Percentiles rank a stretch among this genome's conserved stretches.
phyloP scores from a whole-genome alignment of 2,329 filamentous ascomycete genomes.

The Penicillium corylophilum region DNA sequence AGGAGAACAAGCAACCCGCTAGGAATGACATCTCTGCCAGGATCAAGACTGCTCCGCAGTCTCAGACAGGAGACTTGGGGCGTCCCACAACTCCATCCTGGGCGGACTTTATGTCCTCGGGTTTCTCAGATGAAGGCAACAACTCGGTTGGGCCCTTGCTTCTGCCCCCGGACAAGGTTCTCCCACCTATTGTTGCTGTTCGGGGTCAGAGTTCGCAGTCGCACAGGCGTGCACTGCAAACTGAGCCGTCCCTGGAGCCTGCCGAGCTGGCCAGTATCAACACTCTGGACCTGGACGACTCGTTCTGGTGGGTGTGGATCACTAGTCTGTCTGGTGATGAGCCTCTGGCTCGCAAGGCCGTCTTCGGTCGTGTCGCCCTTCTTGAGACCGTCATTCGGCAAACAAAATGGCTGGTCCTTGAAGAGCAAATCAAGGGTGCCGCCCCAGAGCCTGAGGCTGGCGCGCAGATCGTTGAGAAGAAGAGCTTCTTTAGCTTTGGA shows the following conservation, averaged over 20 bases:
- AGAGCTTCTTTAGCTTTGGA: conserved; percentile 81
- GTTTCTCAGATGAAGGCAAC: conserved; percentile 77
- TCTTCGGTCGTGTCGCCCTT: conserved; percentile 89
- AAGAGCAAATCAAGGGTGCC: conserved; percentile 93
- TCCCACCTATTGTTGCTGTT: conserved; percentile 73
- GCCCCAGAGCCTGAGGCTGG: conserved; percentile 79
- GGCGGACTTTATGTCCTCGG: conserved; percentile 95
- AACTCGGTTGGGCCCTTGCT: conserved; percentile 64
- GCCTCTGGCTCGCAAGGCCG: conserved; percentile 77
- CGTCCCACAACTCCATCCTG: conserved; percentile 94
- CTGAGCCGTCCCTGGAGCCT: conserved; percentile 70
- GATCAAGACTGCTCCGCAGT: conserved; percentile 65
- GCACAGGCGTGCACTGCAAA: conserved; percentile 70
- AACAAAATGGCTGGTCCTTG: conserved; percentile 89
- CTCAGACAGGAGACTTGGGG: conserved; percentile 64
- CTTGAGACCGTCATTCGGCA: conserved; percentile 81
- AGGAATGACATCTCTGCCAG: conserved; percentile 46
- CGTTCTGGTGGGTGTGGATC: conserved; percentile 99
- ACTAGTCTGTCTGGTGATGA: conserved; percentile 91
- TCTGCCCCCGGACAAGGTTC: conserved; percentile 85
- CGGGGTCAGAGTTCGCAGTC: conserved; percentile 86
- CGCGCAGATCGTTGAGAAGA: conserved; percentile 93
- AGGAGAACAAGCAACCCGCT: conserved; percentile 35
- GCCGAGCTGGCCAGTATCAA: conserved; percentile 93
- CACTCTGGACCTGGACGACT: conserved; percentile 81